Evolutionary conservation across 192 early-diverging fungal species (phyloP).

Genomic region (Physocladia obscura): DNA sequence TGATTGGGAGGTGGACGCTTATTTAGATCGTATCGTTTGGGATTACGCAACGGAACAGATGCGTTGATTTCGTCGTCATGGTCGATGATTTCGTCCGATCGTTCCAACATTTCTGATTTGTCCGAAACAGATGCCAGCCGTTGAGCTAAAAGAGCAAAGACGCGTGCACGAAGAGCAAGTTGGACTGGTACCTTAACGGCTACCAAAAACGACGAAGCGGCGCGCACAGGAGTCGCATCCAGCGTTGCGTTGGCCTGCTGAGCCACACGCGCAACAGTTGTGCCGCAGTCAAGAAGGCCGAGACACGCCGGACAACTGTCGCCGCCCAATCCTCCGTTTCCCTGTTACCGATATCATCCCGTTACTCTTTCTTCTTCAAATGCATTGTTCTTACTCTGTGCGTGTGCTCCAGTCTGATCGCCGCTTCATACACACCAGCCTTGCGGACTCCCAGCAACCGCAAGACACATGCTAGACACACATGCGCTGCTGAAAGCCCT

Average conservation of each 20-base stretch:
- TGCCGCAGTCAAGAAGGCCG: slow-evolving; percentile 36
- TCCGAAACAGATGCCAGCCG: neutral
- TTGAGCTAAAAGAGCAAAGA: slow-evolving; percentile 8
- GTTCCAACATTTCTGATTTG: neutral
- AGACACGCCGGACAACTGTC: slow-evolving; percentile 43
- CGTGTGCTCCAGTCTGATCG: neutral
- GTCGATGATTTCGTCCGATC: neutral
- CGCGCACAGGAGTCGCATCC: slow-evolving; percentile 10
- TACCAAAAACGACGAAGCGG: slow-evolving; percentile 29
- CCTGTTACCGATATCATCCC: too few species aligned
- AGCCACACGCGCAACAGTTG: slow-evolving; percentile 9
- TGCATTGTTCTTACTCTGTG: neutral
- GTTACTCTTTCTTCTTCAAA: neutral
- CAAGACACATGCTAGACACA: slow-evolving; percentile 11
- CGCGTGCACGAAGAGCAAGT: slow-evolving; percentile 37
- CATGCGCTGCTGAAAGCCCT: neutral
- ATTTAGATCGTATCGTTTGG: slow-evolving; percentile 1
- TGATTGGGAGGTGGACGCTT: neutral
- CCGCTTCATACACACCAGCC: neutral
- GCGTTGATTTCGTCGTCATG: neutral
- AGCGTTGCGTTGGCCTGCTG: neutral
- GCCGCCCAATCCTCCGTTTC: too few species aligned
- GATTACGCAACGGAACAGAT: neutral
- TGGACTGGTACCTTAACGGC: slow-evolving; percentile 40
- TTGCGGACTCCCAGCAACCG: slow-evolving; percentile 21